Percentiles rank a stretch among this genome's conserved stretches.
These are phyloP conservation scores for Debaryomycetaceae sp. DNA, from an alignment of 1,139 yeast genomes.

Conservation along the genomic window DNA sequence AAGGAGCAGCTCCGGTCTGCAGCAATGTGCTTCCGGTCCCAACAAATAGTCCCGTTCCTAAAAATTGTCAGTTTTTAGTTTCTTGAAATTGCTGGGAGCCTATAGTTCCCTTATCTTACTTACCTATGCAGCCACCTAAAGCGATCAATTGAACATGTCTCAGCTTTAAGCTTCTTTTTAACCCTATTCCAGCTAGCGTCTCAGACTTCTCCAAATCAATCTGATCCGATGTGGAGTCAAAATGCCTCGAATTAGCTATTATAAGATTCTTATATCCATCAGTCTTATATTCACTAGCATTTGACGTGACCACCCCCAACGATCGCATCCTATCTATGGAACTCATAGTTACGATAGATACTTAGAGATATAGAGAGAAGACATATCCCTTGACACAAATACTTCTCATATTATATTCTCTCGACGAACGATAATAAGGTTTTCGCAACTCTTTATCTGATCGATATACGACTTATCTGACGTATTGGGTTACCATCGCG, in stretches of 20 bases:
- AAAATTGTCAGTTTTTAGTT: background rate
- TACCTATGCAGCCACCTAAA: constrained; percentile 40
- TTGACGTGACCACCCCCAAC: background rate
- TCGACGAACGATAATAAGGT: background rate
- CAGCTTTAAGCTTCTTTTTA: constrained; percentile 19
- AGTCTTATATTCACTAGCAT: background rate
- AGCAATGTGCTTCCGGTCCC: constrained; percentile 33
- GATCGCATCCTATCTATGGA: background rate
- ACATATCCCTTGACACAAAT: background rate
- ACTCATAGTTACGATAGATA: background rate
- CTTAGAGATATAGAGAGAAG: background rate
- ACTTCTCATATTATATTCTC: background rate
- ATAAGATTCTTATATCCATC: background rate
- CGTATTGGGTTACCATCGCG: too few relatives aligned
- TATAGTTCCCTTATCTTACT: background rate
- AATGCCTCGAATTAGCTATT: background rate
- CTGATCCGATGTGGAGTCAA: background rate
- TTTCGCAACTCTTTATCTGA: too few relatives aligned
- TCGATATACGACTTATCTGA: too few relatives aligned
- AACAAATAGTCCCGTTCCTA: constrained; percentile 35
- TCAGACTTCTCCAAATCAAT: background rate
- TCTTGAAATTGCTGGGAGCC: background rate
- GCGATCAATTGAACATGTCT: constrained; percentile 43
- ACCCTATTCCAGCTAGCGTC: background rate
- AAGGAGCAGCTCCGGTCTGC: constrained; percentile 35